Base-by-base conservation (phyloP, 148 eudicot species). In the Arctostaphylos glauca region DNA sequence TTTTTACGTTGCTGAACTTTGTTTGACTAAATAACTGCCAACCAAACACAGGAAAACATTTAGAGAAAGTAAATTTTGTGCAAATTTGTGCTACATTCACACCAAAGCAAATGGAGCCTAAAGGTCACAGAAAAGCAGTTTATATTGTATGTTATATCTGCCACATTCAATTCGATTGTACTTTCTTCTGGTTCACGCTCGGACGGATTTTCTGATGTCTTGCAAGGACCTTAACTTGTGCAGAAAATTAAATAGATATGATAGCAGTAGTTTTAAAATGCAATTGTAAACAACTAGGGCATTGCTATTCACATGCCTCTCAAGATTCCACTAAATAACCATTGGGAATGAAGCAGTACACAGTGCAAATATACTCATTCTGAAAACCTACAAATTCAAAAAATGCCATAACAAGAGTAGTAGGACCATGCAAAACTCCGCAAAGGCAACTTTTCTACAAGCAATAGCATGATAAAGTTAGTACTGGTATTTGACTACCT, bases 401-500 rank as follows among this genome's bases (percentile, higher is more conserved):
- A 38, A 64, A 48, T 52, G 44, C n/a, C 59, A 67, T 18, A 31
- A 50, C 43, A 21, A 48, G 13, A 5, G 7, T 25, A 48, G 8
- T 25, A 41, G 23, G 8, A 49, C 7, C 46, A 67, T 67, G 19
- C 14, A 15, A 80, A 49, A 48, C 73, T 23, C 8, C 2, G 14
- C 31, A 52, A 38, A 68, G 55, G 46, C 38, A 81, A 53, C 64
- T 31, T 52, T 53, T 18, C 64, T 58, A 53, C 66, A 81, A 43
- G 47, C 66, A 53, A 31, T 31, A 70, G 2, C 15, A 13, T 15
- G 72, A 46, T 18, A 44, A 78, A 79, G 1, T 14, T 82, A 38
- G 21, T n/a, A 25, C 59, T 6, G 6, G 44, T 41, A 47, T 55
- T 16, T 81, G 50, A 76, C 87, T 86, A 93, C 99, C 98, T 96